Evolutionary conservation across 352 stramenopile genomes (phyloP), one percentile per base, ranked within the genome.

Genomic region (Phytophthora megakarya): DNA sequence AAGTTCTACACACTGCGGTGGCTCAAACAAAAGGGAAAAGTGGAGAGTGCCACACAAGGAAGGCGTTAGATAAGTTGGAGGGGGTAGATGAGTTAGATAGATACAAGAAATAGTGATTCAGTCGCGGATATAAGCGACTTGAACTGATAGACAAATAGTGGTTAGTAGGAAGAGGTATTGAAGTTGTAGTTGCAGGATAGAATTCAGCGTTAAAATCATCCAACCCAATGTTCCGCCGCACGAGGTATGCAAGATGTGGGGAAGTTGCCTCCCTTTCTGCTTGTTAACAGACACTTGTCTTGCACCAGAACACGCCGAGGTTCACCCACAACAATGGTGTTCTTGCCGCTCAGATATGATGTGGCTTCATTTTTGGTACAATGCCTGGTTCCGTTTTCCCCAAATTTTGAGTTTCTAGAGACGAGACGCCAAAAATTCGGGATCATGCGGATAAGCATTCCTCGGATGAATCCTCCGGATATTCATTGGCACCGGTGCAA

Each of bases 1-100:
- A 78, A 75, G 53, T 78, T 78, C 45, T 75, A 78, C 52, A 65
- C 68, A 3, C 23, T 73, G 25, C 51, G 67, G 15, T 78, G 70
- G 70, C 53, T 78, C 16, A 78, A 78, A 40, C 43, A 68, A 18
- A 46, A 70, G 28, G 40, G 38, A 22, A 61, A 58, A 5, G 16
- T 33, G 18, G 59, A 59, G 18, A 42, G 55, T 16, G 54, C 30
- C 11, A 33, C 35, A n/a, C 45, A 40, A 18, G 19, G 23, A 12
- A 32, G 38, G 37, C 48, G 46, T 13, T 65, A 65, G 48, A 38
- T 46, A 10, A 13, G 32, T 13, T 10, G 4, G 25, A 8, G n/a
- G 15, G 3, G 22, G 16, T 46, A 38, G 32, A 42, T 47, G 37
- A 58, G 37, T 21, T 39, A 47, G 45, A 50, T 57, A 55, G 45